Evolutionary conservation across 2,329 filamentous ascomycete genomes (phyloP).

Genomic region (Monosporascus sp.): DNA sequence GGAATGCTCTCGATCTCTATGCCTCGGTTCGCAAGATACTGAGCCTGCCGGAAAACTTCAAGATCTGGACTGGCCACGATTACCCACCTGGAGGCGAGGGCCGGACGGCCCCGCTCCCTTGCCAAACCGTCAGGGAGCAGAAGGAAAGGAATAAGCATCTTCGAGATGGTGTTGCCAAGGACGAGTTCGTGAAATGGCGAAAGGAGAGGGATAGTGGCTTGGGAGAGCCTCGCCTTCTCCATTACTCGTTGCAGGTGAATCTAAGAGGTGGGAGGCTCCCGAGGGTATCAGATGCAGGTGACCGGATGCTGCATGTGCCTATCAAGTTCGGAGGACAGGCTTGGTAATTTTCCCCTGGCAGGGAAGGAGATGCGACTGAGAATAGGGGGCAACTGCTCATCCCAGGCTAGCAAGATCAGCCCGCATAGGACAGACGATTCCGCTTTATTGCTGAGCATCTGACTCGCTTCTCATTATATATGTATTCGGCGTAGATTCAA

Average conservation of each 20-base stretch:
- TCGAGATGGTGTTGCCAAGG: constrained; percentile 29
- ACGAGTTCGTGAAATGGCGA: constrained; percentile 40
- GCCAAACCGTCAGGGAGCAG: constrained; percentile 41
- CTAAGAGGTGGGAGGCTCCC: constrained; percentile 44
- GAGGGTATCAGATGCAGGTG: constrained; percentile 7
- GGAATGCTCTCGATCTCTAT: constrained; percentile 38
- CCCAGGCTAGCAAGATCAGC: too few species aligned
- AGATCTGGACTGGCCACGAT: constrained; percentile 51
- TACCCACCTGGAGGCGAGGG: constrained; percentile 34
- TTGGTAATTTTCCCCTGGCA: too few species aligned
- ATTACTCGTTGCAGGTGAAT: constrained; percentile 48
- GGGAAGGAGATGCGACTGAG: too few species aligned
- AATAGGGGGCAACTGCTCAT: too few species aligned
- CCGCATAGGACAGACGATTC: too few species aligned
- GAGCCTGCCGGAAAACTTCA: constrained; percentile 34
- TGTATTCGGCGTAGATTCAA: too few species aligned
- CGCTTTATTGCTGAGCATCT: too few species aligned
- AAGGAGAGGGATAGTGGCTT: constrained; percentile 37
- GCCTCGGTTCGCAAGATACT: constrained; percentile 35
- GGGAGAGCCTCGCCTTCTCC: constrained; percentile 40
- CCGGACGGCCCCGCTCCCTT: constrained; percentile 32
- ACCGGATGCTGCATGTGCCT: constrained; percentile 32
- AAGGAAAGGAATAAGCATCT: constrained; percentile 43
- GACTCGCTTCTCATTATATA: too few species aligned
- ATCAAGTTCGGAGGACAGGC: constrained; percentile 17